phyloP scores from a whole-genome alignment of 306 rosid species.

The Dalbergia cochinchinensis region DNA sequence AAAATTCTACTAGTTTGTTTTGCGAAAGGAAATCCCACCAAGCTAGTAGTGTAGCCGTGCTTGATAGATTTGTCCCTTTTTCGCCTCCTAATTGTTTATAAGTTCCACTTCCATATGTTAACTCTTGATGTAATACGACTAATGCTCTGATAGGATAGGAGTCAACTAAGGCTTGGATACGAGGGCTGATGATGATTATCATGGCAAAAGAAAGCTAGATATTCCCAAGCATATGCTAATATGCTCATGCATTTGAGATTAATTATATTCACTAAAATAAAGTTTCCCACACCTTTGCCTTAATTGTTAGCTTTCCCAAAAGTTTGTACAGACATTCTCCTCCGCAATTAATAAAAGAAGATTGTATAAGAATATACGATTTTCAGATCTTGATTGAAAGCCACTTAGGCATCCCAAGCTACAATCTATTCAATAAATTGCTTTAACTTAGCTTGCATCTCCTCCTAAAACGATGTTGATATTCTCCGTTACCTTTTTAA shows the following conservation, averaged over 20 bases:
- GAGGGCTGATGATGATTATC: conserved; percentile 8
- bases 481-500: not conserved
- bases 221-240: not conserved
- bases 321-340: conserved; percentile 1
- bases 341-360: not conserved
- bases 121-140: not conserved
- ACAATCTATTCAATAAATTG: not conserved
- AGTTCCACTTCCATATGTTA: too few species aligned
- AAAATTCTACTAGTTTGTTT: conserved; percentile 1
- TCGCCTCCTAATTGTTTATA: too few species aligned
- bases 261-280: not conserved
- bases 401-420: not conserved
- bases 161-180: not conserved
- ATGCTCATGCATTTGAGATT: not conserved
- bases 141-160: not conserved
- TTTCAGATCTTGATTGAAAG: not conserved
- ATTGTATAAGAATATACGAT: not conserved
- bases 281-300: not conserved
- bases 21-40: not conserved
- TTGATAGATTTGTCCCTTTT: not conserved
- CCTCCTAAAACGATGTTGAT: not conserved
- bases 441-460: not conserved
- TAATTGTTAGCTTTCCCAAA: not conserved
- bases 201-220: not conserved
- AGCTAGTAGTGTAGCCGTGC: not conserved